Base-by-base conservation (phyloP, 1,139 yeast genomes). In the Wickerhamiella infanticola region DNA sequence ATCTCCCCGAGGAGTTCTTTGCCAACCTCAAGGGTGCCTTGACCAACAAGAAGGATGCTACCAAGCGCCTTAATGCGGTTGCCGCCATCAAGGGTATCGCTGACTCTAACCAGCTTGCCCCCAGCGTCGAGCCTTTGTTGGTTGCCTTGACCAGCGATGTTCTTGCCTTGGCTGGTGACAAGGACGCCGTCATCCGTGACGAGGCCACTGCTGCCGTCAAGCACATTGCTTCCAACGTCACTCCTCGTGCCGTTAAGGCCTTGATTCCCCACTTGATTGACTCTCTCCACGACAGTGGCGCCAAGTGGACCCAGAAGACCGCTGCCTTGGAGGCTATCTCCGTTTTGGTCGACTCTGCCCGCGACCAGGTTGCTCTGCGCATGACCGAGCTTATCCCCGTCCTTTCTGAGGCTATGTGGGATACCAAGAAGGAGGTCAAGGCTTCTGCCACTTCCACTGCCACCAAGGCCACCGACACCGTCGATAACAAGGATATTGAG, bases 321-420 rank as follows among this genome's bases (percentile, higher is more conserved):
- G 85, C 95, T 58, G 74, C 90, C 61, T 75, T 90, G 67, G 77
- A 76, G 63, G 81, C 95, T 59, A 71, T 90, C 62, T 70, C 94
- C 57, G 78, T 79, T 60, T 76, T 90, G 63, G 98, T 90, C 63
- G 94, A 85, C 67, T 76, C 86, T 59, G 95, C 98, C 60, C 90
- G 88, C 70, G 85, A 73, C 61, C 98, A 88, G 76, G 74, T 90
- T 62, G 95, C 98, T 60, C 77, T 90, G 65, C 85, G 97, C 77
- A 88, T 90, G 97, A 95, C 97, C 63, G 97, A 90, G 75, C 80
- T 90, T 70, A 88, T 90, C 63, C 98, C 98, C 69, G 93, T 82
- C 57, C 75, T 90, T 64, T 90, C 98, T 58, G 98, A 90, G 75
- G 84, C 96, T 62, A 90, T 90, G 97, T 90, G 98, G 98, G 98